Evolutionary conservation across 192 early-diverging fungal genomes (phyloP).

Genomic region (Kappamyces sp.): DNA sequence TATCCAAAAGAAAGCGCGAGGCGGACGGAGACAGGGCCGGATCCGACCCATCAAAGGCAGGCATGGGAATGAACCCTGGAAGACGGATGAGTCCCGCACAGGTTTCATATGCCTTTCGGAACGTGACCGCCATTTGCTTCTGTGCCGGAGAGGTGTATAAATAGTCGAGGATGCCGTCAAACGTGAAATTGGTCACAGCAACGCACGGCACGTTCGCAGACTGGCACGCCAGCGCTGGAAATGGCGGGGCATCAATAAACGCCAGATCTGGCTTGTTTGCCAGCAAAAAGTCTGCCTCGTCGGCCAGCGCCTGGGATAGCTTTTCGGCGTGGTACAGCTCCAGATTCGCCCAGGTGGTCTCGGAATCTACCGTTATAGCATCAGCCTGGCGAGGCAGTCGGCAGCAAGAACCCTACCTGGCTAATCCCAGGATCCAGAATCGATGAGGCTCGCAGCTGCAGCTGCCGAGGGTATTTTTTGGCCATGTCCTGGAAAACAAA

Average conservation of each 20-base stretch:
- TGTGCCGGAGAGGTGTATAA: slow-evolving; percentile 16
- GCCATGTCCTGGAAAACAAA: slow-evolving; percentile 29
- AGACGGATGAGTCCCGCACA: slow-evolving; percentile 35
- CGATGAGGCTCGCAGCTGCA: slow-evolving; percentile 5
- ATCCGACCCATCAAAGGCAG: slow-evolving; percentile 23
- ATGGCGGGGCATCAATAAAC: slow-evolving; percentile 34
- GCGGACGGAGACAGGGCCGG: not conserved
- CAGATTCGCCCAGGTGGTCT: slow-evolving; percentile 20
- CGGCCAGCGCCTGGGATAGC: slow-evolving; percentile 10
- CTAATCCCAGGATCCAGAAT: slow-evolving; percentile 3
- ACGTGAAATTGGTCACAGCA: slow-evolving; percentile 45
- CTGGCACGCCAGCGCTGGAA: slow-evolving; percentile 20
- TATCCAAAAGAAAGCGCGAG: slow-evolving; percentile 16
- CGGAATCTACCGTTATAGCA: slow-evolving; percentile 40
- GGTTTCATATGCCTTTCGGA: slow-evolving; percentile 24
- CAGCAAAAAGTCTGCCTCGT: slow-evolving; percentile 32
- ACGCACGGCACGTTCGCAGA: slow-evolving; percentile 27
- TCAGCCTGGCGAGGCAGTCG: slow-evolving; percentile 38
- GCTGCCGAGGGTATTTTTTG: slow-evolving; percentile 11
- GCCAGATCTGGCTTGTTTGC: slow-evolving; percentile 25
- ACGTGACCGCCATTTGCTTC: slow-evolving; percentile 13
- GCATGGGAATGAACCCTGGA: slow-evolving; percentile 39
- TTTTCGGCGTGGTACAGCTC: slow-evolving; percentile 16
- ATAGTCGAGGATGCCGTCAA: slow-evolving; percentile 41
- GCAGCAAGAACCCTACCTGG: slow-evolving; percentile 18